Conservation (phyloP, 345 rosid species). For the Orychophragmus violaceus region DNA sequence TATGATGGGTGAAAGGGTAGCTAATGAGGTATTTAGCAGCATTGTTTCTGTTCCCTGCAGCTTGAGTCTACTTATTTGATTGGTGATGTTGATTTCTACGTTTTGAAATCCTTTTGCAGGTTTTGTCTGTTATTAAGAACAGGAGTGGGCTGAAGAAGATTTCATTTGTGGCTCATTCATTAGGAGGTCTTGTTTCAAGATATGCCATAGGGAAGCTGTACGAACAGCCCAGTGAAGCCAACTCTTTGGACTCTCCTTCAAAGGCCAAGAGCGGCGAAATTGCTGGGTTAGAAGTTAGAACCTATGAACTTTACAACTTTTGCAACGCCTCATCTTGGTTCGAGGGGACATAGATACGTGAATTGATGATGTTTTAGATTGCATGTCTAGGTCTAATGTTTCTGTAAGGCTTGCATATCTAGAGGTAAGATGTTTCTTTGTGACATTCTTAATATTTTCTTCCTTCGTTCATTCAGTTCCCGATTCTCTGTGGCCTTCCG, state of each 20-base stretch:
- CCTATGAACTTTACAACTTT: constrained; percentile 90
- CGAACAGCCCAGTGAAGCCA: constrained; percentile 28
- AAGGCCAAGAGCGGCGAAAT: constrained; percentile 39
- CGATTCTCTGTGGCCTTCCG: constrained; percentile 86
- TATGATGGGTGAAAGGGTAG: constrained; percentile 88
- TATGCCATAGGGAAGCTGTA: constrained; percentile 85
- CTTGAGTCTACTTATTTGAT: background rate
- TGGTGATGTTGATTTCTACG: background rate
- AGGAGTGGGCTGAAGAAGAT: constrained; percentile 64
- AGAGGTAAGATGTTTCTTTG: background rate
- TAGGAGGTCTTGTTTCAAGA: constrained; percentile 95
- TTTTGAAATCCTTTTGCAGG: constrained; percentile 39
- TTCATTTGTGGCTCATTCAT: constrained; percentile 90
- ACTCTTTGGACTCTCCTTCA: constrained; percentile 32
- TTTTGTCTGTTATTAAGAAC: constrained; percentile 53
- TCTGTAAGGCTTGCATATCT: background rate
- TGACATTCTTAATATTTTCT: constrained; percentile 4
- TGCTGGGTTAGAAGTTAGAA: constrained; percentile 80
- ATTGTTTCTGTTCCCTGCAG: constrained; percentile 16
- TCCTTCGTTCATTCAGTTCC: constrained; percentile 42
- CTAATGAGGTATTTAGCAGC: constrained; percentile 59
- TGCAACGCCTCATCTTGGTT: constrained; percentile 98
- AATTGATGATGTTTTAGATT: constrained; percentile 6
- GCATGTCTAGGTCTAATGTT: constrained; percentile 17
- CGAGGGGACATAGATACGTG: constrained; percentile 86